A percentile compares a stretch with the other conserved stretches of the same genome.
Evolutionary conservation across 2,329 filamentous ascomycete genomes (phyloP).

Genomic region (Endoconidiophora polonica): DNA sequence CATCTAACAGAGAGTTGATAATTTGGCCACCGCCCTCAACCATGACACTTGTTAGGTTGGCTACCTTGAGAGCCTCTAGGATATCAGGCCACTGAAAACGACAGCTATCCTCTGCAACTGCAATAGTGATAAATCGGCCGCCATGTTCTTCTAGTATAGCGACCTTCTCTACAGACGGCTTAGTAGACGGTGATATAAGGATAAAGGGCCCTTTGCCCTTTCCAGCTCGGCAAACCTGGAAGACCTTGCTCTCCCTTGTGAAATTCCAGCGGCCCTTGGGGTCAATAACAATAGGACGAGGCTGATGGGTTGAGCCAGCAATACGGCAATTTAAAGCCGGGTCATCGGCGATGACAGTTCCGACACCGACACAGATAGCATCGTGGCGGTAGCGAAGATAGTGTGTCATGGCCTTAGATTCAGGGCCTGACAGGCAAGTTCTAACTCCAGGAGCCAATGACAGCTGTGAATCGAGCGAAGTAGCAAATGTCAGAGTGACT

Average conservation of each 20-base stretch:
- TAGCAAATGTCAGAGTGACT: conserved; percentile 78
- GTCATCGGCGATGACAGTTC: conserved; percentile 71
- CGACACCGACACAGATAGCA: conserved; percentile 71
- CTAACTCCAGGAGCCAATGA: conserved; percentile 63
- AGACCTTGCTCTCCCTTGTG: conserved; percentile 41
- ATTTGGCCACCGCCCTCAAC: conserved; percentile 73
- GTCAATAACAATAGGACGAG: conserved; percentile 69
- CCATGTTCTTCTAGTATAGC: conserved; percentile 30
- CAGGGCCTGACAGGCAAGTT: conserved; percentile 65
- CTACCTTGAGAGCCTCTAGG: conserved; percentile 35
- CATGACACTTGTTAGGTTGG: conserved; percentile 67
- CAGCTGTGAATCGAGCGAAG: conserved; percentile 70
- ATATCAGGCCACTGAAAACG: conserved; percentile 49
- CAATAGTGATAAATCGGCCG: conserved; percentile 33
- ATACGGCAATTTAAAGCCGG: conserved; percentile 74
- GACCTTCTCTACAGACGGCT: conserved; percentile 28
- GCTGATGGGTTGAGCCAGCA: conserved; percentile 42
- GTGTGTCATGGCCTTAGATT: conserved; percentile 86
- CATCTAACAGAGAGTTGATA: conserved; percentile 63
- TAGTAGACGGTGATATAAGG: conserved; percentile 32
- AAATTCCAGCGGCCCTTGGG: conserved; percentile 59
- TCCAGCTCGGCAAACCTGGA: conserved; percentile 46
- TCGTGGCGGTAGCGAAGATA: conserved; percentile 68
- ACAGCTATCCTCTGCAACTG: conserved; percentile 17
- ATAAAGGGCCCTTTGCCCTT: conserved; percentile 60